phyloP scores from a whole-genome alignment of 495 filamentous ascomycete species.

The Aspergillus affinis region DNA sequence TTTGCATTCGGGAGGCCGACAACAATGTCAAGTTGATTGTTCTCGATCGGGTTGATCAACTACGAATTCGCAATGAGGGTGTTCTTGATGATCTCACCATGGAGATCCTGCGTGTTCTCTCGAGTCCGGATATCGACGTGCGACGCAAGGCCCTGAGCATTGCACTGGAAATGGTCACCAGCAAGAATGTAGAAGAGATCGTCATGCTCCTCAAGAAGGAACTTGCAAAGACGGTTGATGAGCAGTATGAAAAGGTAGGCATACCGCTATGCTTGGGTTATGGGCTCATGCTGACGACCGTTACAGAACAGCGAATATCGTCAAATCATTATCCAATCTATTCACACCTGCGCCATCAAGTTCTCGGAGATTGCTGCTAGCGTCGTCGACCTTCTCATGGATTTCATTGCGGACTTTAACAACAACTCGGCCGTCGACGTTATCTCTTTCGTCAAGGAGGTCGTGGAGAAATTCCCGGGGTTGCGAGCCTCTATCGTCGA shows the following conservation, averaged over 20 bases:
- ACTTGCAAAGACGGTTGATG: constrained; percentile 94
- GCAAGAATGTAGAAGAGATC: constrained; percentile 98
- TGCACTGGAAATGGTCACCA: constrained; percentile 95
- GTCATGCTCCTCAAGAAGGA: constrained; percentile 96
- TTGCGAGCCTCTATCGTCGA: constrained; percentile 83
- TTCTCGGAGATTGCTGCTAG: constrained; percentile 97
- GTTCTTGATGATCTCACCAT: constrained; percentile 95
- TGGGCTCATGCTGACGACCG: constrained; percentile 21
- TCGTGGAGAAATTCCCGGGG: constrained; percentile 96
- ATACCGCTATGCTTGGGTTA: constrained; percentile 1
- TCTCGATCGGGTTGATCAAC: constrained; percentile 87
- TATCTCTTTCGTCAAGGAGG: constrained; percentile 97
- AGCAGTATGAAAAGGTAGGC: constrained; percentile 89
- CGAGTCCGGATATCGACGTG: constrained; percentile 95
- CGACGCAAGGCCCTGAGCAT: constrained; percentile 88
- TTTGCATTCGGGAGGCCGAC: constrained; percentile 94
- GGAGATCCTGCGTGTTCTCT: constrained; percentile 95
- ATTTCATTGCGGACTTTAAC: constrained; percentile 98
- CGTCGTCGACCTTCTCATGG: constrained; percentile 97
- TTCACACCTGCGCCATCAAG: constrained; percentile 97
- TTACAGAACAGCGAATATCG: constrained; percentile 88
- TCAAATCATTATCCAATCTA: constrained; percentile 91
- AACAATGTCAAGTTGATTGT: constrained; percentile 99
- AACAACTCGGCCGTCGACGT: constrained; percentile 96
- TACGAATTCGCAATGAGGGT: constrained; percentile 89